Evolutionary conservation across 2,329 filamentous ascomycete species (phyloP), one percentile per base, ranked within the genome.

Genomic region (Podosphaera aphanis): DNA sequence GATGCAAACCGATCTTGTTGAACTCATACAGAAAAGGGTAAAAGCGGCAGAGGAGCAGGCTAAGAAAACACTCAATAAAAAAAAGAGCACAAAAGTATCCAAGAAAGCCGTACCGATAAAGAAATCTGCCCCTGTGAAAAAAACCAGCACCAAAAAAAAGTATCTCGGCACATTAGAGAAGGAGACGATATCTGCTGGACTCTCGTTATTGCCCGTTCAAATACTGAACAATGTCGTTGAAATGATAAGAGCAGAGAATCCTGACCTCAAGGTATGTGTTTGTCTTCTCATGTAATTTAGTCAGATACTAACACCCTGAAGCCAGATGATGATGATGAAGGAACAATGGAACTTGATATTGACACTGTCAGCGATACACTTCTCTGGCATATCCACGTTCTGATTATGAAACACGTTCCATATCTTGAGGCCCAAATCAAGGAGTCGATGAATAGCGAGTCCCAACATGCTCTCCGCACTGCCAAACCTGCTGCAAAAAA

Each of bases 101-200:
- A 64, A 65, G 57, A 65, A 65, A 53, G 45, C 56, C 2, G 49
- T 49, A 23, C 52, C 52, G 15, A 42, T 45, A 7, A 53, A 50
- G 20, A 54, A 46, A 21, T 42, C 43, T 48, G 48, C 50, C 62
- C 49, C 57, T 58, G 0, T 69, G 67, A 77, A 73, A 44, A 58
- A 57, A 42, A n/a, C 48, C 35, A 45, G 42, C 27, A 46, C 46
- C 13, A 50, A 42, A n/a, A 52, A 49, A 53, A 65, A 69, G n/a
- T 70, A 71, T 46, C 73, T 82, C 56, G 74, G 84, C 39, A 78
- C 74, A 6, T 73, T 79, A 2, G 85, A 98, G 63, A 95, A 95
- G 66, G 83, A 90, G 48, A 74, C 86, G 52, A 92, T 98, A 48
- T 88, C 84, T 1, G 78, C 79, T 48, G 81, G 82, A 13, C 90